Base-by-base conservation (phyloP, 2,329 filamentous ascomycete genomes). In the Gyromitra esculenta region DNA sequence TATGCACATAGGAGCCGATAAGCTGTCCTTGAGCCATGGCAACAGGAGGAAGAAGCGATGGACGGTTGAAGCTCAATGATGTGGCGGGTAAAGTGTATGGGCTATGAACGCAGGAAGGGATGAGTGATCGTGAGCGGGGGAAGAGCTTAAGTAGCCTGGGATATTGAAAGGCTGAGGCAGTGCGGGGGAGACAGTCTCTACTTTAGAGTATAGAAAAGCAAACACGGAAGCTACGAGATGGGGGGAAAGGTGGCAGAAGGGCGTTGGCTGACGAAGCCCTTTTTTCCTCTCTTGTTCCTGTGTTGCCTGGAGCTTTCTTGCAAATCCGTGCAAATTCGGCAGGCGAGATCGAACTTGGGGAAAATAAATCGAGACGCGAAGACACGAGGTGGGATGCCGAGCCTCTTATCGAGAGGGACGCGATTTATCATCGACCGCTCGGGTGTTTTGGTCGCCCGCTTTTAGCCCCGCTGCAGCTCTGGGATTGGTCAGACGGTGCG, bases 1-100 rank as follows among this genome's bases (percentile, higher is more conserved):
- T 77, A 77, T 81, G 79, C 66, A 80, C 79, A 72, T 79, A 80
- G 11, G 79, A 80, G 21, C 77, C 79, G 64, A 81, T 80, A 59
- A 80, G 69, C 25, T 56, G 69, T 37, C 48, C 65, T 60, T 68
- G 56, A 5, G 56, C 52, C 74, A 76, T 76, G 37, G n/a, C 48
- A 64, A n/a, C 45, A n/a, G 52, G 15, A 56, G 43, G 13, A 41
- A 69, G 52, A 69, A 63, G 54, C 45, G 63, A 68, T 73, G 54
- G 45, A 57, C 13, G 57, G 56, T 48, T 56, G 15, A 41, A 48
- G 56, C 48, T 45, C 35, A 45, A 18, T 43, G 64, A 54, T 69
- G 39, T 75, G 65, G 63, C 25, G 45, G 50, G 21, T 7, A 25
- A 62, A 52, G 56, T 37, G 31, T 60, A 18, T 63, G 57, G 48